These are phyloP conservation scores for Podaxis pistillaris DNA, from an alignment of 768 basidiomycete genomes.

Conservation along the genomic window DNA sequence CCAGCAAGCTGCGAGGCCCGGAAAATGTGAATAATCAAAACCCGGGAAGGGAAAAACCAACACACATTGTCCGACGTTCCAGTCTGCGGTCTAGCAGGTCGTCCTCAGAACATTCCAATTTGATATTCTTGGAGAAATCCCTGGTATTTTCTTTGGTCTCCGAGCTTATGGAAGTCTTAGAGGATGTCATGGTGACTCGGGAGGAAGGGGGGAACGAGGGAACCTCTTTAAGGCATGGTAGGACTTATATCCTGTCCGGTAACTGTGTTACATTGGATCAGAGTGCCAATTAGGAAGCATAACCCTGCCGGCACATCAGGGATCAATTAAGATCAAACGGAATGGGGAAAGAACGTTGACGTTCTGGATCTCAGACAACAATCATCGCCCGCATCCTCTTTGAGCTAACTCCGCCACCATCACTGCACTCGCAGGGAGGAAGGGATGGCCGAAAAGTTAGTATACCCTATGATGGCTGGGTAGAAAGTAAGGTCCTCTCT, in stretches of 20 bases:
- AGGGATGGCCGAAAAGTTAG: background rate
- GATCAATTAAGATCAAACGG: background rate
- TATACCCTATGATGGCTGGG: background rate
- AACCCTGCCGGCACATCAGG: background rate
- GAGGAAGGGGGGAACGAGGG: background rate
- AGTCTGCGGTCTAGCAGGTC: slow-evolving; percentile 16
- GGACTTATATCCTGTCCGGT: background rate
- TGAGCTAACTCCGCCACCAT: slow-evolving; percentile 10
- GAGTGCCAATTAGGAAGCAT: background rate
- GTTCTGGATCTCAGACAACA: background rate
- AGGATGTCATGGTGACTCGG: background rate
- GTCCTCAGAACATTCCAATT: background rate
- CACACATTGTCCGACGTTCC: slow-evolving; percentile 38
- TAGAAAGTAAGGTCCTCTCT: background rate
- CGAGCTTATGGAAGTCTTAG: background rate
- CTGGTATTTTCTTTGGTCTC: background rate
- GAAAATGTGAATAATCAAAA: background rate
- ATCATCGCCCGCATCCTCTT: background rate
- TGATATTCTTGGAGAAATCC: slow-evolving; percentile 1
- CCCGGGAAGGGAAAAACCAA: background rate
- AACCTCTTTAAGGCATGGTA: background rate
- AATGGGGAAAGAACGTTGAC: slow-evolving; percentile 7
- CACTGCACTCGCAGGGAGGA: background rate
- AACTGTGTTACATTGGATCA: background rate
- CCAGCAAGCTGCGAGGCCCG: slow-evolving; percentile 23